phyloP scores from a whole-genome alignment of 23 red algal species.

The Gracilariopsis chorda region DNA sequence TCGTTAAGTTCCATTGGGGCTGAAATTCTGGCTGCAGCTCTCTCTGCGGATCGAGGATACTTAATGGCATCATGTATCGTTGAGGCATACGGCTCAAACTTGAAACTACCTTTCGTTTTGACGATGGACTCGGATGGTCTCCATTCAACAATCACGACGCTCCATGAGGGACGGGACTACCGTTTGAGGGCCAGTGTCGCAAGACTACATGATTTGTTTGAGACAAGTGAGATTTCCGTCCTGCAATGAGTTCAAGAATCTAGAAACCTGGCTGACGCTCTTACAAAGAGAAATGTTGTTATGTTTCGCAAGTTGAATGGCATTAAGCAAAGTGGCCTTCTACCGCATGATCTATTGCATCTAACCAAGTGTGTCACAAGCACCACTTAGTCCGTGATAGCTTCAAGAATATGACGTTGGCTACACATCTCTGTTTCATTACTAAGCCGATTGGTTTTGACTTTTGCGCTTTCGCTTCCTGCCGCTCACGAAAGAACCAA shows the following conservation, averaged over 20 bases:
- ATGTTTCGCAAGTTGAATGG: not conserved
- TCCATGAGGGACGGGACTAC: slow-evolving; percentile 26
- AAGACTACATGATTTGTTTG: slow-evolving; percentile 18
- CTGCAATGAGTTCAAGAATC: not conserved
- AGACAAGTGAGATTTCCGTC: not conserved
- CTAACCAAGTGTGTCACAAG: not conserved
- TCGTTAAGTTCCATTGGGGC: slow-evolving; percentile 1
- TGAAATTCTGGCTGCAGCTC: slow-evolving; percentile 25
- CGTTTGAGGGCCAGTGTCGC: not conserved
- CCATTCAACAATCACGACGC: not conserved
- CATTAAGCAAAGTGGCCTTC: not conserved
- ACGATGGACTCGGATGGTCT: slow-evolving; percentile 26
- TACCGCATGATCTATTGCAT: not conserved
- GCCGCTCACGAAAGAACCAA: too few relatives aligned
- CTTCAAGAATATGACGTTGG: too few relatives aligned
- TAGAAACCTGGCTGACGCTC: not conserved
- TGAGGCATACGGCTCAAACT: not conserved
- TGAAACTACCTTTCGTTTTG: not conserved
- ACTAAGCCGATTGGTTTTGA: too few relatives aligned
- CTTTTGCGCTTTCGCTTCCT: too few relatives aligned
- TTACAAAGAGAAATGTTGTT: not conserved
- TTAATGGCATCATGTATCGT: not conserved
- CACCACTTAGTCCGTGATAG: not conserved
- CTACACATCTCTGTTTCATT: too few relatives aligned
- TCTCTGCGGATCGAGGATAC: not conserved